phyloP scores from a whole-genome alignment of 2,329 filamentous ascomycete species.

The Aspergillus nomiae region DNA sequence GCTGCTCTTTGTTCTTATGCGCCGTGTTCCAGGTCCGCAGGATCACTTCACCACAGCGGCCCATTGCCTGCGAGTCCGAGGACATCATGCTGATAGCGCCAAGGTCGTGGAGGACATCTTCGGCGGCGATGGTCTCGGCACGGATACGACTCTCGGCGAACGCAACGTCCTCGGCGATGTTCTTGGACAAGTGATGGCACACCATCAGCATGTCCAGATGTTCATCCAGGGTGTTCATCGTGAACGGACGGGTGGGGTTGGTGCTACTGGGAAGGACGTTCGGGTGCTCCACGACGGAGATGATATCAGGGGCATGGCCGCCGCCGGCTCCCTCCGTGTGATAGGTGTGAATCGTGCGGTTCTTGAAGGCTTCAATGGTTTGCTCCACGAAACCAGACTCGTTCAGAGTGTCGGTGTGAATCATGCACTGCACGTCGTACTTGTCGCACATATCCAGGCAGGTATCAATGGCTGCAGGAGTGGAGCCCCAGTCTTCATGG shows the following conservation, averaged over 20 bases:
- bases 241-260: conserved; percentile 89
- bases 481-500: conserved; percentile 94
- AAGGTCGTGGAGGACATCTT: conserved; percentile 92
- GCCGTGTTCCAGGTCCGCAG: conserved; percentile 95
- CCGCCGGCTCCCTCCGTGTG: conserved; percentile 95
- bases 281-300: conserved; percentile 82
- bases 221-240: conserved; percentile 89
- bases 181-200: conserved; percentile 87
- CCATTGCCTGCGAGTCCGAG: conserved; percentile 95
- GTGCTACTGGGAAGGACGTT: conserved; percentile 91
- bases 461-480: conserved; percentile 85
- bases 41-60: conserved; percentile 90
- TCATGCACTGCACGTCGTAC: conserved; percentile 87
- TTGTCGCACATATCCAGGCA: conserved; percentile 87
- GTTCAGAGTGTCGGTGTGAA: conserved; percentile 95
- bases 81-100: conserved; percentile 98
- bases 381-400: conserved; percentile 97
- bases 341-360: conserved; percentile 91
- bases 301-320: conserved; percentile 94
- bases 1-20: conserved; percentile 91
- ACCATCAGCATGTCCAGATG: conserved; percentile 99
- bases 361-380: conserved; percentile 81
- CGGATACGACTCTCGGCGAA: conserved; percentile 95
- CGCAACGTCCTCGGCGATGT: conserved; percentile 93
- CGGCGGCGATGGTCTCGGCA: conserved; percentile 92